Evolutionary conservation across 129 eudicot species (phyloP).

Genomic region (Flaveria robusta): DNA sequence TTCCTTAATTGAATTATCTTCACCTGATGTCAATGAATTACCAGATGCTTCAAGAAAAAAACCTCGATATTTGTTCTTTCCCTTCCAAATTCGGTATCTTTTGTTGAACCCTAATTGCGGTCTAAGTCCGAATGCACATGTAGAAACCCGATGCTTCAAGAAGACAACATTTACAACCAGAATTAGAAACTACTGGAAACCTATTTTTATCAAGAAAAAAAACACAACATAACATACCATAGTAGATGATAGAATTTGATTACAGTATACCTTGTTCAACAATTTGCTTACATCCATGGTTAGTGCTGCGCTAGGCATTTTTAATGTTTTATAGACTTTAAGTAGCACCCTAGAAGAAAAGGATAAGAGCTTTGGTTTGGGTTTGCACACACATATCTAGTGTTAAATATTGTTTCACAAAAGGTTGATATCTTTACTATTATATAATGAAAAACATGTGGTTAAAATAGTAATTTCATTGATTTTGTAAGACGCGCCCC

Average conservation of each 20-base stretch:
- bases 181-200: neutral
- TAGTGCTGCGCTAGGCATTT: neutral
- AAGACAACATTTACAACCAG: constrained; percentile 30
- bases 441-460: too few species aligned
- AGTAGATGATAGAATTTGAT: too few species aligned
- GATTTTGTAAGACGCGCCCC: too few species aligned
- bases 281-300: constrained; percentile 7
- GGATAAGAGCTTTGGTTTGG: neutral
- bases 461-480: too few species aligned
- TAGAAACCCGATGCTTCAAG: constrained; percentile 41
- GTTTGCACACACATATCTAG: neutral
- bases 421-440: too few species aligned
- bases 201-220: neutral
- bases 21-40: constrained; percentile 17
- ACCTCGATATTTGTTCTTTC: constrained; percentile 27
- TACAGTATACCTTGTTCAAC: neutral
- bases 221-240: neutral
- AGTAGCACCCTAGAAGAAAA: neutral
- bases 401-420: too few species aligned
- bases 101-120: constrained; percentile 31
- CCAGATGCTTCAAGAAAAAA: constrained; percentile 36
- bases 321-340: neutral
- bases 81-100: constrained; percentile 25
- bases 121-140: constrained; percentile 35
- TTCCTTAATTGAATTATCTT: constrained; percentile 28